phyloP scores from a whole-genome alignment of 768 basidiomycete genomes.

The Leccinum boreale region DNA sequence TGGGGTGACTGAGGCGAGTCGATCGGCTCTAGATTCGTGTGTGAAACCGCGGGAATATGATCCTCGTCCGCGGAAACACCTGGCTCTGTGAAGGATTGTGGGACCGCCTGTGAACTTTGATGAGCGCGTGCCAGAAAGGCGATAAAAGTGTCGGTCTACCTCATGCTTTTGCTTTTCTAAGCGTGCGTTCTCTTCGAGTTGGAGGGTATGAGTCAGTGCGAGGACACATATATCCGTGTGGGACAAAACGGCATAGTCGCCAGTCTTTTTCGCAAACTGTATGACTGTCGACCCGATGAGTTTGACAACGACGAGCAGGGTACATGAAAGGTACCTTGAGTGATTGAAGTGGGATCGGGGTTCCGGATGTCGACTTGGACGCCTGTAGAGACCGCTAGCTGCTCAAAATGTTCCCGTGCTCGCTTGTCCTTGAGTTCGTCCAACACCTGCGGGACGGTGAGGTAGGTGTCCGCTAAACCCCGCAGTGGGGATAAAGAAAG shows the following conservation, averaged over 20 bases:
- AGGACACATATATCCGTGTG: constrained; percentile 88
- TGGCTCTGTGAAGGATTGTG: neutral
- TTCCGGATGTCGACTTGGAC: constrained; percentile 68
- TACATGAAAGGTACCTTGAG: constrained; percentile 45
- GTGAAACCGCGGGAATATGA: neutral
- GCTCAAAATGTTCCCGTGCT: constrained; percentile 83
- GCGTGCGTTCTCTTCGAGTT: constrained; percentile 46
- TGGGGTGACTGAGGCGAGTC: neutral
- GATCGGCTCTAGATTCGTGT: neutral
- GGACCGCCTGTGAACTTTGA: constrained; percentile 7
- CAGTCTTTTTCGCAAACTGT: constrained; percentile 90
- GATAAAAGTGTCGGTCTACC: constrained; percentile 17
- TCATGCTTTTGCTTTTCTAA: constrained; percentile 29
- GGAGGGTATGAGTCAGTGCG: constrained; percentile 80
- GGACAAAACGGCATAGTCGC: constrained; percentile 91
- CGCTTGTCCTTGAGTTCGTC: constrained; percentile 86
- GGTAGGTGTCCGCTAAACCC: constrained; percentile 81
- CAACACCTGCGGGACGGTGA: constrained; percentile 89
- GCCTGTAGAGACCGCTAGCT: constrained; percentile 70
- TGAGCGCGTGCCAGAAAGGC: neutral
- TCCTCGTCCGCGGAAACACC: constrained; percentile 1
- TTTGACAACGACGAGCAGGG: constrained; percentile 5
- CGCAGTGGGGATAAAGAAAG: constrained; percentile 85
- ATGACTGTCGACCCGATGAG: constrained; percentile 55
- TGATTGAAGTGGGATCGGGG: constrained; percentile 67